Percentiles rank a stretch among this genome's conserved stretches.
These are phyloP conservation scores for Ascobolus immersus DNA, from an alignment of 495 filamentous ascomycete genomes.

Conservation along the genomic window DNA sequence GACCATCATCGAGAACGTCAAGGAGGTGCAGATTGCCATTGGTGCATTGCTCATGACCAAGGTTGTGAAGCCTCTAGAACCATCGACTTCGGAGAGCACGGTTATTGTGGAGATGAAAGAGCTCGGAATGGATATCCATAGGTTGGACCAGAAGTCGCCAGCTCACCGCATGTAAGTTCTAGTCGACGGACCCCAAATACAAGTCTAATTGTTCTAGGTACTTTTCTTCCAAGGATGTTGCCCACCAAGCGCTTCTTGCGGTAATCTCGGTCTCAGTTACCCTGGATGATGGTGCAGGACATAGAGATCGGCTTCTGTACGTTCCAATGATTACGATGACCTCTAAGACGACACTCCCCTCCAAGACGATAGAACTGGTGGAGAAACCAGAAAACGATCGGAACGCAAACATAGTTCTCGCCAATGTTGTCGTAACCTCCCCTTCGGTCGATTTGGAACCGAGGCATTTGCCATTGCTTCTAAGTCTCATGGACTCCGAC, in stretches of 20 bases:
- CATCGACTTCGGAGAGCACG: slow-evolving; percentile 40
- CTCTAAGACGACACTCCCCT: slow-evolving; percentile 77
- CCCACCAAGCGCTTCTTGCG: slow-evolving; percentile 80
- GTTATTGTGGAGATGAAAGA: slow-evolving; percentile 87
- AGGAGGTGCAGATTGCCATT: slow-evolving; percentile 86
- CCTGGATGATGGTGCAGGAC: slow-evolving; percentile 62
- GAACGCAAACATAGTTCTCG: slow-evolving; percentile 89
- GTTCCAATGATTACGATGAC: slow-evolving; percentile 96
- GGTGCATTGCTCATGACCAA: slow-evolving; percentile 77
- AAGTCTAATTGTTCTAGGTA: slow-evolving; percentile 23
- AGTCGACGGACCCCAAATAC: slow-evolving; percentile 2
- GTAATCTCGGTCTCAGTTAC: slow-evolving; percentile 80
- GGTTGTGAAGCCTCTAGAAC: slow-evolving; percentile 37
- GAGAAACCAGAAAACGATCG: slow-evolving; percentile 57
- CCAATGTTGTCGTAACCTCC: slow-evolving; percentile 85
- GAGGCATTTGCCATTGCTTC: slow-evolving; percentile 67
- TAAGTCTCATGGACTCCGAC: slow-evolving; percentile 42
- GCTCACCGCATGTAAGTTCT: slow-evolving; percentile 59
- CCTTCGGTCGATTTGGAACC: slow-evolving; percentile 90
- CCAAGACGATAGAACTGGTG: slow-evolving; percentile 66
- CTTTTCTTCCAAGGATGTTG: slow-evolving; percentile 75
- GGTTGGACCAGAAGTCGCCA: slow-evolving; percentile 76
- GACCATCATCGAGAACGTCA: slow-evolving; percentile 72
- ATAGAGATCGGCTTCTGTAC: slow-evolving; percentile 68
- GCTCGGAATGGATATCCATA: slow-evolving; percentile 73